A percentile compares a stretch with the other conserved stretches of the same genome.
Conservation (phyloP, 2,329 filamentous ascomycete genomes). For the Ophiostoma populinum region DNA sequence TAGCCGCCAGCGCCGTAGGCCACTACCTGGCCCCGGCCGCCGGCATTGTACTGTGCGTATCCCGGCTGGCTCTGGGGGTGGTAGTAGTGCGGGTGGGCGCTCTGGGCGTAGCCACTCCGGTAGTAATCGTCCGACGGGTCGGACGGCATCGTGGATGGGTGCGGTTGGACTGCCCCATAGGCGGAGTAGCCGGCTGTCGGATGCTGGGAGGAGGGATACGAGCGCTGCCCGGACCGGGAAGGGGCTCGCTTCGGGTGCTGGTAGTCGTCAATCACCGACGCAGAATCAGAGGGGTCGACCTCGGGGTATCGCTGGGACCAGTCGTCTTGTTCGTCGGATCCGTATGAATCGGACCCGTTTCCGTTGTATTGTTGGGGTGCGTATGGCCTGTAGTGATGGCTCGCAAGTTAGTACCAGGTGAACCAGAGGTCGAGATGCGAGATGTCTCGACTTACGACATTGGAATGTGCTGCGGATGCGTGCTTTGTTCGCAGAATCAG, state of each 20-base stretch:
- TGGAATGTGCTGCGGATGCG: background rate
- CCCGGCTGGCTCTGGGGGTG: too few species aligned
- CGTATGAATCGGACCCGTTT: constrained; percentile 14
- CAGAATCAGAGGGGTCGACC: constrained; percentile 40
- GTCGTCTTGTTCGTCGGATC: constrained; percentile 15
- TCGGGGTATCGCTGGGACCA: constrained; percentile 27
- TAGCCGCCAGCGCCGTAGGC: constrained; percentile 13
- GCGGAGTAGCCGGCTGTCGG: constrained; percentile 15
- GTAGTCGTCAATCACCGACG: constrained; percentile 27
- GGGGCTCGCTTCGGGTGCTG: constrained; percentile 19
- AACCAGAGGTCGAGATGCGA: background rate
- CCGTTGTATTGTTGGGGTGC: constrained; percentile 9
- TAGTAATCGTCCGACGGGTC: constrained; percentile 48
- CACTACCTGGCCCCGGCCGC: constrained; percentile 17
- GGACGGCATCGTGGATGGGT: constrained; percentile 38
- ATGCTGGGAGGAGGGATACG: constrained; percentile 20
- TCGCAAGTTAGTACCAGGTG: too few species aligned
- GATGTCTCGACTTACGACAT: constrained; percentile 3
- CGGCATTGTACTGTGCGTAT: constrained; percentile 19
- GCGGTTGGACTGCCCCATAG: constrained; percentile 17
- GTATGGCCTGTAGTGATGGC: too few species aligned
- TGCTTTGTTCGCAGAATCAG: background rate
- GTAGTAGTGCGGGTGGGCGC: constrained; percentile 17
- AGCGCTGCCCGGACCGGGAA: constrained; percentile 22
- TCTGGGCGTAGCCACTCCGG: constrained; percentile 18